Evolutionary conservation across 1,139 yeast species (phyloP), one percentile per base, ranked within the genome.

Genomic region (Suzukiozyma palmioleophila): DNA sequence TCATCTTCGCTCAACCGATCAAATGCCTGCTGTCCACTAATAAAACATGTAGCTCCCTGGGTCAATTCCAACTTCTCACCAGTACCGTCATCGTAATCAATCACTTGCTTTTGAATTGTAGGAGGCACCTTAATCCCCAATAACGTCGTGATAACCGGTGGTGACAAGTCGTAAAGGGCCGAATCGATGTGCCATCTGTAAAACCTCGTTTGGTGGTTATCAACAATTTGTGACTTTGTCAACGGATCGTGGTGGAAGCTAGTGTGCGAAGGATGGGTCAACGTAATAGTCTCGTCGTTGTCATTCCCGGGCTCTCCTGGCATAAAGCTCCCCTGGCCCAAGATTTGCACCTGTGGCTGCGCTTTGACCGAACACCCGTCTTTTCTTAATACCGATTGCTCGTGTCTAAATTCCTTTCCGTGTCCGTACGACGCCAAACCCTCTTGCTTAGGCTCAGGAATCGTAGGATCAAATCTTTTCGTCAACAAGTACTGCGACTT

Each of bases 181-280:
- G 92, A 83, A 62, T 87, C 96, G 50, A 87, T 85, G 63, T 87
- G 96, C 96, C 96, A 87, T 64, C 96, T 78, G 74, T 86, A 87
- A 59, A 82, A 87, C 49, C 94, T 73, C 1, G 96, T 87, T 59
- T 75, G 74, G 41, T 81, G 77, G 25, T 75, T 67, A 3, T 73
- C 73, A 40, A 66, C 68, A 51, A 84, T 77, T 46, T 84, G 79
- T 26, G 75, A 75, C 24, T 75, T 73, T n/a, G 80, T 67, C 46
- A 87, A 72, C 1, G 81, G 73, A 14, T 72, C 64, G 49, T 81
- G 81, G 64, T 87, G 96, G 75, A 87, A 87, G 1, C 81, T 73
- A 47, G 80, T 77, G 57, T 87, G 95, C 3, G 87, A 79, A 35
- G 96, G 96, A 55, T 87, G 96, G 30, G 86, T 84, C 48, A 87